A percentile compares a stretch with the other conserved stretches of the same genome.
Conservation (phyloP, 257 asterid species). For the Thymus quinquecostatus region DNA sequence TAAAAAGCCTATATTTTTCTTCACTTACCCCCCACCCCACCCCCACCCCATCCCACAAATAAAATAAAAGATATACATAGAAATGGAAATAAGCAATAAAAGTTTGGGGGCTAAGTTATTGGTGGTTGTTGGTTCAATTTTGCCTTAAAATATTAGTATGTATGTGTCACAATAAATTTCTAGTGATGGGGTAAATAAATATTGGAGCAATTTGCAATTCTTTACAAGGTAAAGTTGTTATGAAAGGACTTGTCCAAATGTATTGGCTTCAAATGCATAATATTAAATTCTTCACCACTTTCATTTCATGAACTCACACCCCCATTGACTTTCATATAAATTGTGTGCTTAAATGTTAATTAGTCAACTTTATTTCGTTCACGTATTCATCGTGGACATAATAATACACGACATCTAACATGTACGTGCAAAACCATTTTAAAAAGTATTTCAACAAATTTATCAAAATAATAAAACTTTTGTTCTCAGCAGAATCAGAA, state of each 20-base stretch:
- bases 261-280: neutral
- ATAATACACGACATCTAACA: too few relatives aligned
- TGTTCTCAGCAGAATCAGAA: too few relatives aligned
- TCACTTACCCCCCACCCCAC: neutral
- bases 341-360: too few relatives aligned
- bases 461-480: too few relatives aligned
- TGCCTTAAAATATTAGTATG: neutral
- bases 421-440: too few relatives aligned
- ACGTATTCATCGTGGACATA: too few relatives aligned
- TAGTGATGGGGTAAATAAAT: neutral
- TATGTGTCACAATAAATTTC: neutral
- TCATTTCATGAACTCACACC: neutral
- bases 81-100: neutral
- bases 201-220: neutral
- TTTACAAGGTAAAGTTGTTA: neutral
- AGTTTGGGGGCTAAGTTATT: neutral
- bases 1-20: slow-evolving; percentile 4
- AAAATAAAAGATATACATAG: neutral
- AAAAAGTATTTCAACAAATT: too few relatives aligned
- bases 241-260: neutral
- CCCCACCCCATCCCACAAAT: neutral
- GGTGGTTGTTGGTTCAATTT: neutral
- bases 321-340: neutral
- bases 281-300: too few relatives aligned
- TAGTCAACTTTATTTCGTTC: too few relatives aligned